A percentile compares a stretch with the other conserved stretches of the same genome.
These are phyloP conservation scores for Aspergillus candidus DNA, from an alignment of 2,329 filamentous ascomycete genomes.

Conservation along the genomic window DNA sequence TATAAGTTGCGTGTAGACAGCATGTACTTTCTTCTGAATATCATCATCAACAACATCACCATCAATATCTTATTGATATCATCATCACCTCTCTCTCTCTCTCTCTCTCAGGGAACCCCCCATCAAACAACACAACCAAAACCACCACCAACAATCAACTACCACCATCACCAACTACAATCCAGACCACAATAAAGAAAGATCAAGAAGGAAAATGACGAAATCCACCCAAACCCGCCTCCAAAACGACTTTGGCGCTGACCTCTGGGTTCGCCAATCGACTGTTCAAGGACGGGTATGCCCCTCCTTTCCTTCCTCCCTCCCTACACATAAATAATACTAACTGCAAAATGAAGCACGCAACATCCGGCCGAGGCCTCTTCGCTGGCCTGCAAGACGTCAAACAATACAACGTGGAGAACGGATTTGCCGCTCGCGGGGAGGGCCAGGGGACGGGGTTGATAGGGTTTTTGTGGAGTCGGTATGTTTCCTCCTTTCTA, in stretches of 20 bases:
- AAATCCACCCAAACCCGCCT: slow-evolving; percentile 16
- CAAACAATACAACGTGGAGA: slow-evolving; percentile 35
- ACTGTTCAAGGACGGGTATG: slow-evolving; percentile 16
- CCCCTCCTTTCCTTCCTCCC: neutral
- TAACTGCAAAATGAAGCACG: slow-evolving; percentile 14
- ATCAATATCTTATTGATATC: too few species aligned
- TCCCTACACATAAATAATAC: neutral
- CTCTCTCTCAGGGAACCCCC: too few species aligned
- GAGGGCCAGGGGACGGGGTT: slow-evolving; percentile 12
- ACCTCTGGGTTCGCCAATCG: slow-evolving; percentile 28
- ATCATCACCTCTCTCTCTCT: too few species aligned
- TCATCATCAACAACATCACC: too few species aligned
- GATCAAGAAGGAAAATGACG: neutral
- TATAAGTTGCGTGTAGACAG: too few species aligned
- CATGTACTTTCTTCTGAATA: too few species aligned
- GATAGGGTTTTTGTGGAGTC: slow-evolving; percentile 13
- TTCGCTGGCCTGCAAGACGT: slow-evolving; percentile 35
- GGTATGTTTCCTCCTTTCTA: slow-evolving; percentile 13
- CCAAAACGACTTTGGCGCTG: slow-evolving; percentile 32
- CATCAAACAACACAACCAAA: too few species aligned
- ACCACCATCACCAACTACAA: neutral
- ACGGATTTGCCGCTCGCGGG: slow-evolving; percentile 30
- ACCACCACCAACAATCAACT: too few species aligned
- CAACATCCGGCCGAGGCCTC: slow-evolving; percentile 32
- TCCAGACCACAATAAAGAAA: neutral